phyloP scores from a whole-genome alignment of 441 rosid genomes.

The Jatropha podagrica region DNA sequence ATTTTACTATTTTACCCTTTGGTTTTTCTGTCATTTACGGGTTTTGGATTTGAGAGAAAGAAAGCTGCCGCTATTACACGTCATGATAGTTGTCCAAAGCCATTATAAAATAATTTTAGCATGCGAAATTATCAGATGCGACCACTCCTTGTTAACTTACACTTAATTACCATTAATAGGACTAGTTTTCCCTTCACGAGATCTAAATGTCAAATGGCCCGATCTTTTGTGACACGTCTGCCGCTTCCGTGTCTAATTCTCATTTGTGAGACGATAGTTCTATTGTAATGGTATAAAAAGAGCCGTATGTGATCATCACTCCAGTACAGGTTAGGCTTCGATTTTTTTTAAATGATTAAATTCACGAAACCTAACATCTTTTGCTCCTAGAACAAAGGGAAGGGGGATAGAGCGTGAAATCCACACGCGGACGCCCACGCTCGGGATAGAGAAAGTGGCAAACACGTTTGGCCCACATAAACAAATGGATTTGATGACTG shows the following conservation, averaged over 20 bases:
- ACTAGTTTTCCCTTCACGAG: neutral
- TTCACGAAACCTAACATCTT: conserved; percentile 22
- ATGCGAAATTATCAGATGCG: conserved; percentile 12
- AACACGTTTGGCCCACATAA: conserved; percentile 31
- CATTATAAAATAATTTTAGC: neutral
- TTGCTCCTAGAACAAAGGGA: conserved; percentile 23
- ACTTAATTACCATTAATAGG: neutral
- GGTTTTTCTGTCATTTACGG: conserved; percentile 16
- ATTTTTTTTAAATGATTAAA: conserved; percentile 15
- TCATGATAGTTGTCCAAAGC: conserved; percentile 37
- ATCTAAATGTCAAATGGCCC: no score
- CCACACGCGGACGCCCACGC: conserved; percentile 28
- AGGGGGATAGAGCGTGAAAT: conserved; percentile 16
- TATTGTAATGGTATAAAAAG: neutral
- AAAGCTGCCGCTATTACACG: conserved; percentile 54
- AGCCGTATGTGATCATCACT: neutral
- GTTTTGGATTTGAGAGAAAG: conserved; percentile 4
- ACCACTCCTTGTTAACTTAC: conserved; percentile 5
- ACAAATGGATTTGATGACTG: conserved; percentile 32
- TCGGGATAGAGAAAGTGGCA: conserved; percentile 30
- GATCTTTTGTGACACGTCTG: neutral
- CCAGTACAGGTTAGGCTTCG: conserved; percentile 2
- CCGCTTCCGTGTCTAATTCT: no score
- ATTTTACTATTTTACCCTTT: conserved; percentile 30
- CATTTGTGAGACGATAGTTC: neutral